Conservation (phyloP, 2,329 filamentous ascomycete species). For the Arthrobotrys sphaeroides region DNA sequence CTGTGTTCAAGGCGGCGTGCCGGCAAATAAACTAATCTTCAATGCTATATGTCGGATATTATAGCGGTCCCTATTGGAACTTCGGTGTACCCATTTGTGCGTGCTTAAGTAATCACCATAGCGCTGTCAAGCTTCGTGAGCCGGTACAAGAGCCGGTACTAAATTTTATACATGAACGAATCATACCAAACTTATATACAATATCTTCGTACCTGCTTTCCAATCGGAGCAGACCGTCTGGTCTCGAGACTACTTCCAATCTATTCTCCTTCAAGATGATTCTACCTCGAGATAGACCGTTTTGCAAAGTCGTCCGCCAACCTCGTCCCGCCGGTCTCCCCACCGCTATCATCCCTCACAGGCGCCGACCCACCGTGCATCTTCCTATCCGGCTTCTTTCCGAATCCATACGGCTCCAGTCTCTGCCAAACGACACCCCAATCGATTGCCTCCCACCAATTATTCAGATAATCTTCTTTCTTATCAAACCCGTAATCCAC, state of each 20-base stretch:
- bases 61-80: too few relatives aligned
- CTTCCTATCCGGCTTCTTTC: slow-evolving; percentile 8
- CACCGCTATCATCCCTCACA: slow-evolving; percentile 9
- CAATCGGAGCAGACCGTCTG: too few relatives aligned
- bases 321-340: background rate
- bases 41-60: too few relatives aligned
- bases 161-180: slow-evolving; percentile 14
- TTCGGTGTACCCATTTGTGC: too few relatives aligned
- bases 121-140: too few relatives aligned
- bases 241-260: too few relatives aligned
- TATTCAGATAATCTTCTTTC: slow-evolving; percentile 78
- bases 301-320: slow-evolving; percentile 19
- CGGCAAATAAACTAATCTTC: too few relatives aligned
- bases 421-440: slow-evolving; percentile 75
- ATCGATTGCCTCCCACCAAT: slow-evolving; percentile 89
- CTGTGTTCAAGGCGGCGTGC: too few relatives aligned
- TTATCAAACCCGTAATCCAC: slow-evolving; percentile 80
- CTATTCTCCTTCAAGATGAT: too few relatives aligned
- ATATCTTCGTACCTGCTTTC: background rate
- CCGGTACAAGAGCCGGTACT: background rate
- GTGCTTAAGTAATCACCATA: too few relatives aligned
- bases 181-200: slow-evolving; percentile 19
- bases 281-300: background rate
- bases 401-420: slow-evolving; percentile 33
- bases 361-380: background rate